Evolutionary conservation across 208 protist species (phyloP).

Genomic region (Leishmania amazonensis): DNA sequence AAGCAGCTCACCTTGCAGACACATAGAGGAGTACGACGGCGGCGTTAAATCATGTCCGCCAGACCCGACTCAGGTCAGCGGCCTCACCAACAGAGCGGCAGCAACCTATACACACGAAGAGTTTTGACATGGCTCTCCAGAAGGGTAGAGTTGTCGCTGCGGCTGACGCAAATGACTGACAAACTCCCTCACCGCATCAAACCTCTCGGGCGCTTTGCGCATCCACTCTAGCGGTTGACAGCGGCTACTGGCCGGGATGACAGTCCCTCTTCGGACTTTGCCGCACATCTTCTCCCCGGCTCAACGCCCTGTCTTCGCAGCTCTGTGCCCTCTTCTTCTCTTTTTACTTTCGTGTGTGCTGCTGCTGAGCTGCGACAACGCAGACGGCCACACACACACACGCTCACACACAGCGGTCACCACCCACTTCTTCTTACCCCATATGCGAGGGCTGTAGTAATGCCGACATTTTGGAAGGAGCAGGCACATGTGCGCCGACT

Average conservation of each 20-base stretch:
- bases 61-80: background rate
- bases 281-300: background rate
- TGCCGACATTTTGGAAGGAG: constrained; percentile 1
- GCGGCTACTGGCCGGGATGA: background rate
- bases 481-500: constrained; percentile 53
- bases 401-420: background rate
- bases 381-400: background rate
- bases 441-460: background rate
- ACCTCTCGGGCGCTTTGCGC: background rate
- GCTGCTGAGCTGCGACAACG: background rate
- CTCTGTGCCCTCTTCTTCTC: background rate
- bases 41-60: background rate
- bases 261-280: background rate
- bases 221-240: background rate
- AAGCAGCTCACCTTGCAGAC: too few species aligned
- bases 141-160: background rate
- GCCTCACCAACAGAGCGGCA: background rate
- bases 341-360: background rate
- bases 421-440: background rate
- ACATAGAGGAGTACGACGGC: too few species aligned
- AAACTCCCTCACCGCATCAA: background rate
- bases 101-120: background rate
- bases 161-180: background rate
- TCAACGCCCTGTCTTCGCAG: background rate
- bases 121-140: background rate